phyloP scores from a whole-genome alignment of 805 yeast genomes.

The Geotrichum ghanense region DNA sequence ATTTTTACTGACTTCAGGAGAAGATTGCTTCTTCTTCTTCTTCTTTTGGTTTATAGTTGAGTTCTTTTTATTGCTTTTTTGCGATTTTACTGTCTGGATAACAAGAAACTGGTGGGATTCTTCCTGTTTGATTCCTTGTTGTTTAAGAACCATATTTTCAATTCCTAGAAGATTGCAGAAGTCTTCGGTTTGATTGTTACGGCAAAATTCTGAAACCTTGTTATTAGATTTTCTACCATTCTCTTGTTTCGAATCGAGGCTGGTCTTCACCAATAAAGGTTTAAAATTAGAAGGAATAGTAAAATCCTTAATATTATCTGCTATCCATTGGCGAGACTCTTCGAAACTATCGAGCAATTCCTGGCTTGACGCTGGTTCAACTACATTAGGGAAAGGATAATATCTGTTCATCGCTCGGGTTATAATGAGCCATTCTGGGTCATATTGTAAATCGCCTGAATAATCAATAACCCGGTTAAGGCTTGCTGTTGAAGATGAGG shows the following conservation, averaged over 20 bases:
- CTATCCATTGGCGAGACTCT: slow-evolving; percentile 21
- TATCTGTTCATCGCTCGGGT: slow-evolving; percentile 18
- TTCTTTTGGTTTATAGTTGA: no score
- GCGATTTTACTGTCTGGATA: neutral
- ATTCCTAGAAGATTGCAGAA: slow-evolving; percentile 18
- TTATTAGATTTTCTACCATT: neutral
- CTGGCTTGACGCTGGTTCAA: slow-evolving; percentile 1
- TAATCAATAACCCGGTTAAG: no score
- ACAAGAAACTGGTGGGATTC: no score
- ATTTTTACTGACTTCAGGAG: no score
- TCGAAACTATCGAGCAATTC: slow-evolving; percentile 9
- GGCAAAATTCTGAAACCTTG: slow-evolving; percentile 10
- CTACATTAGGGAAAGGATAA: slow-evolving; percentile 5
- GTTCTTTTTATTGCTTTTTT: no score
- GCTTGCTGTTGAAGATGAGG: slow-evolving; percentile 1
- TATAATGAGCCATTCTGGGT: slow-evolving; percentile 29
- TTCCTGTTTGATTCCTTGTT: no score
- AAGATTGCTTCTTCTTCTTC: no score
- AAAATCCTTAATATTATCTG: slow-evolving; percentile 19
- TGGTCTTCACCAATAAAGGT: slow-evolving; percentile 3
- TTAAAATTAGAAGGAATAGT: slow-evolving; percentile 23
- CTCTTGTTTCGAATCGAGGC: neutral
- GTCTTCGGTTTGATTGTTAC: slow-evolving; percentile 21
- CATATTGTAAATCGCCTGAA: slow-evolving; percentile 16
- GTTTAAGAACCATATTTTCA: slow-evolving; percentile 11